Evolutionary conservation across 495 filamentous ascomycete species (phyloP), one percentile per base, ranked within the genome.

Genomic region (Aspergillus baeticus): DNA sequence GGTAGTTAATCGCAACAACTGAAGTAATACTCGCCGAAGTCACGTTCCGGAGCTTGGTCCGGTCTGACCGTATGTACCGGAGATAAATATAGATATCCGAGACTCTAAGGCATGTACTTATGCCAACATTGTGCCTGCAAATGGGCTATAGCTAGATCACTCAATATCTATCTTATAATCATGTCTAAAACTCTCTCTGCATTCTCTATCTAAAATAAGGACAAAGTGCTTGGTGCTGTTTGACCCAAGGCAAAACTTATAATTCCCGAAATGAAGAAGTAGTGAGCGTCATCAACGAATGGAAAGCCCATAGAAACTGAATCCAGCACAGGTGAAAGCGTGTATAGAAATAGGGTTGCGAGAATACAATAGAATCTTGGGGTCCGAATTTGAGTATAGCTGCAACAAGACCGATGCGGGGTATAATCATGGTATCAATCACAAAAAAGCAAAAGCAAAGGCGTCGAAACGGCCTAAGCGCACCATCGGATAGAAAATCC

Each of bases 251-350:
- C 14, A 51, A 10, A 36, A 23, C 35, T 7, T 26, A 17, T 26
- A 17, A 45, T 14, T 33, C 21, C 36, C 29, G 15, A 31, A 20
- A 41, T 18, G 17, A 41, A 18, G 38, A 2, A 18, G 34, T 17
- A 36, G 8, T 41, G 37, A 36, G 42, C 21, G 43, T n/a, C 29
- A 10, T 31, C 14, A 29, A 36, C 15, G 39, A 47, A 11, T 14
- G 22, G 5, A 43, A 43, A 22, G 38, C 26, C 26, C 26, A 10
- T 49, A 41, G 55, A 70, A 57, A 38, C 14, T 5, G 50, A 64
- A 73, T 17, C 64, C 73, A 3, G 64, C 66, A 10, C 69, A 65
- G 13, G 71, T 69, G 18, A 60, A 46, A 53, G 59, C 63, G 20
- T 31, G 38, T 17, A 13, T 38, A 41, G 17, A 48, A 48, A 22